A percentile compares a stretch with the other conserved stretches of the same genome.
These are phyloP conservation scores for Salvia rosmarinus DNA, from an alignment of 257 asterid species.

Conservation along the genomic window DNA sequence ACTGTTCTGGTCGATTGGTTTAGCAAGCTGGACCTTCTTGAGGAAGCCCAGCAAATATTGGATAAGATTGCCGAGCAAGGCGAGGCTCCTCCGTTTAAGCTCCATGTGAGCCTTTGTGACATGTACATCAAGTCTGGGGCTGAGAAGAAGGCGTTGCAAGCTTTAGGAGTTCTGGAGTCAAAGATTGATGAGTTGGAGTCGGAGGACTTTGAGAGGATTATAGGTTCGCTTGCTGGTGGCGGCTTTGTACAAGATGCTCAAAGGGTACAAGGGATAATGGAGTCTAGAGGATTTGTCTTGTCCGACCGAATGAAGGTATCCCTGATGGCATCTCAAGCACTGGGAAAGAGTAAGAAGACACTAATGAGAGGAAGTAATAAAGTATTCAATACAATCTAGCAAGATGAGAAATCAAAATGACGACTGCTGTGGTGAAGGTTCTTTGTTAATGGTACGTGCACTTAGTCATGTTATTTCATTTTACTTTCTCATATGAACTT, in stretches of 20 bases:
- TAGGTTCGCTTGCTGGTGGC: conserved; percentile 52
- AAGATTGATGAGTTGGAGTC: conserved; percentile 61
- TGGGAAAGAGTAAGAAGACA: conserved; percentile 29
- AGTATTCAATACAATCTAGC: neutral
- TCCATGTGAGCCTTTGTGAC: conserved; percentile 76
- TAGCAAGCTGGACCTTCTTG: conserved; percentile 59
- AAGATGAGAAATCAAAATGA: conserved; percentile 21
- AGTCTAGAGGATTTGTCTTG: conserved; percentile 52
- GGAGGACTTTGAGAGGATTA: conserved; percentile 64
- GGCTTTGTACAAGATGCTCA: conserved; percentile 69
- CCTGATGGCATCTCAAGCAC: conserved; percentile 21
- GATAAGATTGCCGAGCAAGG: conserved; percentile 66
- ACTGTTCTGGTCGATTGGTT: conserved; percentile 82
- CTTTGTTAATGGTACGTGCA: conserved; percentile 19
- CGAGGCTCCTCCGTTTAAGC: conserved; percentile 74
- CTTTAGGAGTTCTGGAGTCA: conserved; percentile 78
- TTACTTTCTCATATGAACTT: neutral
- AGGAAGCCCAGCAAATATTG: conserved; percentile 84
- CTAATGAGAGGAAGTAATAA: conserved; percentile 19
- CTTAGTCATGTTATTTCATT: conserved; percentile 20
- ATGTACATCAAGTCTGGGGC: conserved; percentile 65
- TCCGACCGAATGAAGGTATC: conserved; percentile 25
- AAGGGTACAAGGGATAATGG: conserved; percentile 57
- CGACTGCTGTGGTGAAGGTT: conserved; percentile 11
- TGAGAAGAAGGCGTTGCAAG: conserved; percentile 82